Conservation (phyloP, 768 basidiomycete genomes). For the Pleurotus citrinopileatus region DNA sequence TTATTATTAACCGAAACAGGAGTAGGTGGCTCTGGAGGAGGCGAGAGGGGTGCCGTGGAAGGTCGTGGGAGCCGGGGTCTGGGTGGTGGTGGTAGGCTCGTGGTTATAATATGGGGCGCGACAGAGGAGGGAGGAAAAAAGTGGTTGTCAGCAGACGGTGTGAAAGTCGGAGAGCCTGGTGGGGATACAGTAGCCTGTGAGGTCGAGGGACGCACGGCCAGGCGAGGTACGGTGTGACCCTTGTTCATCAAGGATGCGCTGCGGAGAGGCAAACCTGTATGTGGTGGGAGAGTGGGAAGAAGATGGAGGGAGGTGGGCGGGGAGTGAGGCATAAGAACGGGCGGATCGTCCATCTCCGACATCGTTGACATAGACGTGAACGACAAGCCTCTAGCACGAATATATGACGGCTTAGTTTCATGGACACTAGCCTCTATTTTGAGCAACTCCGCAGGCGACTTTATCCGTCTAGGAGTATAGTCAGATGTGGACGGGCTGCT, state of each 20-base stretch:
- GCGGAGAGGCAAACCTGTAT: conserved; percentile 14
- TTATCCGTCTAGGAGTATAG: conserved; percentile 61
- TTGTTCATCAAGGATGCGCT: conserved; percentile 18
- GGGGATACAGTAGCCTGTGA: conserved; percentile 26
- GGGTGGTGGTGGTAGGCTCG: conserved; percentile 55
- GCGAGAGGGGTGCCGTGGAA: conserved; percentile 23
- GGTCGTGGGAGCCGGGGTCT: conserved; percentile 32
- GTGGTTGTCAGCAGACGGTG: conserved; percentile 8
- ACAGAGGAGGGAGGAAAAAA: conserved; percentile 16
- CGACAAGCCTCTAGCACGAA: conserved; percentile 32
- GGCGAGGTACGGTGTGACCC: conserved; percentile 17
- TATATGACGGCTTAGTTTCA: conserved; percentile 24
- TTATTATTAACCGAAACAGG: conserved; percentile 3
- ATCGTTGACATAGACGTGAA: conserved; percentile 34
- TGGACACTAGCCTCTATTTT: conserved; percentile 52
- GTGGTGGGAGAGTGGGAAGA: conserved; percentile 13
- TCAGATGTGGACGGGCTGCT: conserved; percentile 36
- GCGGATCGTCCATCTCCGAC: conserved; percentile 27
- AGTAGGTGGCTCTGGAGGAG: conserved; percentile 28
- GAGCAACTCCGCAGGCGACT: conserved; percentile 65
- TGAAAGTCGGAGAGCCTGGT: conserved; percentile 19
- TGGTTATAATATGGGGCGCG: conserved; percentile 24
- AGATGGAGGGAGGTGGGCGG: conserved; percentile 24
- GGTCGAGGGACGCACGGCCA: conserved; percentile 31
- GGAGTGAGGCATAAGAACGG: conserved; percentile 21